These are phyloP conservation scores for Naganishia sp. DNA, from an alignment of 1,284 basidiomycete genomes.

Conservation along the genomic window DNA sequence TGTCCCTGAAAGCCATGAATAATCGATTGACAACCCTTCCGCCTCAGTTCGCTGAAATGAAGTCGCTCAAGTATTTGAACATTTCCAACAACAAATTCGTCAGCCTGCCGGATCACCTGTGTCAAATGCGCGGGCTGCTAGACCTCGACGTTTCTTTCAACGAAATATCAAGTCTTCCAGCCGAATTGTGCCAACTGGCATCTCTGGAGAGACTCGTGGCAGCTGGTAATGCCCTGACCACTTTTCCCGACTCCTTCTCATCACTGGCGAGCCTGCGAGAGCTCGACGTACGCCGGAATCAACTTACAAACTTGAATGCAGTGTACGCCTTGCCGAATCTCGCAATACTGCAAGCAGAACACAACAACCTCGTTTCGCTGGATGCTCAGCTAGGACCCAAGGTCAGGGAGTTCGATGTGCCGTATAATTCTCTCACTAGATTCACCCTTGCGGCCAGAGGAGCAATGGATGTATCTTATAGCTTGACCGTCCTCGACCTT, in stretches of 20 bases:
- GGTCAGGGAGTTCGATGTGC: conserved; percentile 57
- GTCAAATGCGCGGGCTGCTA: conserved; percentile 69
- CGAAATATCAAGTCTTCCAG: conserved; percentile 76
- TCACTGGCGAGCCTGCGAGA: conserved; percentile 66
- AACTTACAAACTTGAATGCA: conserved; percentile 70
- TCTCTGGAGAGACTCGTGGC: conserved; percentile 76
- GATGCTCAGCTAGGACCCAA: conserved; percentile 71
- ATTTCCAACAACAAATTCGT: conserved; percentile 97
- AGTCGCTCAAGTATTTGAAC: conserved; percentile 75
- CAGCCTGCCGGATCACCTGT: conserved; percentile 74
- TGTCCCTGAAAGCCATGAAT: conserved; percentile 80
- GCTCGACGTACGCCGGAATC: conserved; percentile 82
- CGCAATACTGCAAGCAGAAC: conserved; percentile 69
- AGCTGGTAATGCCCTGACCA: conserved; percentile 81
- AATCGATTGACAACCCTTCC: conserved; percentile 89
- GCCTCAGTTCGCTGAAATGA: conserved; percentile 76
- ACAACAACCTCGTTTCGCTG: conserved; percentile 77
- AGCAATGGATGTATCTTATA: conserved; percentile 57
- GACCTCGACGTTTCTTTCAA: conserved; percentile 98
- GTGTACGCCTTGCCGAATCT: conserved; percentile 71
- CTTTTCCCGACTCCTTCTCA: conserved; percentile 70
- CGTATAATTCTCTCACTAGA: conserved; percentile 63
- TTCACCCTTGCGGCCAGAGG: conserved; percentile 67
- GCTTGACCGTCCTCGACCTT: conserved; percentile 80
- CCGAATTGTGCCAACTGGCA: conserved; percentile 71